Base-by-base conservation (phyloP, 139 green algal species). In the Chlorella sp. region DNA sequence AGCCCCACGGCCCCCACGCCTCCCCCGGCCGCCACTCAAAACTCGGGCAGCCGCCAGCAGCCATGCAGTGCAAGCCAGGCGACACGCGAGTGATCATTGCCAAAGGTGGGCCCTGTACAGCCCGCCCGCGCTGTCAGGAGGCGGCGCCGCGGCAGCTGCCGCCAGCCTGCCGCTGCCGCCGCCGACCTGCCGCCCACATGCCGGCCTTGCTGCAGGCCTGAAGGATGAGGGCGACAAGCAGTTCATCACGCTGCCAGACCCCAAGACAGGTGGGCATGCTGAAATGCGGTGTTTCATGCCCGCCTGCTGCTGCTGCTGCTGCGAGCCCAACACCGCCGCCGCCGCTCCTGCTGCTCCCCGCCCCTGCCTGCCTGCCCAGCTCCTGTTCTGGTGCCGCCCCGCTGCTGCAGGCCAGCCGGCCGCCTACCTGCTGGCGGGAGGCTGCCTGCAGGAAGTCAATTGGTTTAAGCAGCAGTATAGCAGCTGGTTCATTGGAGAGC, bases 401-500 rank as follows among this genome's bases (percentile, higher is more conserved):
- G 34, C 3, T 68, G 23, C 47, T 79, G 82, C 71, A 90, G 88
- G 88, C 36, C 69, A 87, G 55, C 68, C 57, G 5, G 41, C 68
- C 30, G 69, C 47, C 60, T 92, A 85, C 60, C 21, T 92, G 38
- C 26, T 92, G 28, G 57, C 68, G 9, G 72, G 41, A 25, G 57
- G 64, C 64, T 62, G 30, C 47, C 67, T 92, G 0, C 87, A 90
- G 9, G 89, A 92, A 63, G 28, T 88, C 28, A 90, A 92, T 64
- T 80, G 67, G 70, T 83, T 73, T 41, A 80, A 84, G 73, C 79
- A 65, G 32, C 83, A 82, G 47, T 88, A 79, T 65, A 76, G 64
- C n/a, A 81, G 63, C 63, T 92, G 87, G 87, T 87, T 92, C 64
- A 44, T 92, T 20, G 56, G 79, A n/a, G 74, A 92, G 67, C 74